Conservation (phyloP, 345 rosid genomes). For the Eucalyptus sp. region DNA sequence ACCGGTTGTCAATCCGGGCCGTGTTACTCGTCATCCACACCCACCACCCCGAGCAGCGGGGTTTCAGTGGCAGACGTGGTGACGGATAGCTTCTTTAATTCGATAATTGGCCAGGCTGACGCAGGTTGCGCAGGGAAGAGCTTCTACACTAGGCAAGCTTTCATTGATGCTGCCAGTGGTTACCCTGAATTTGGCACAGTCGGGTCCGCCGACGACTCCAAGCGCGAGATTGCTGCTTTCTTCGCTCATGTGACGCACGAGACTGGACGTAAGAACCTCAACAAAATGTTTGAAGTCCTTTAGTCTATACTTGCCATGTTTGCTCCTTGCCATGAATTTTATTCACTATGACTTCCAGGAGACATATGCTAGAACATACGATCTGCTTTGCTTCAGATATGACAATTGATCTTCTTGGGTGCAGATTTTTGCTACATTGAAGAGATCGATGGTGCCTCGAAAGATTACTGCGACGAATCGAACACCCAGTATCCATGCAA, state of each 20-base stretch:
- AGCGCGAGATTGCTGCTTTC: slow-evolving; percentile 70
- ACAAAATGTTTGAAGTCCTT: background rate
- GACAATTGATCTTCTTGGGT: background rate
- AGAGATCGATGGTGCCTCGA: slow-evolving; percentile 4
- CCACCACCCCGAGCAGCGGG: slow-evolving; percentile 2
- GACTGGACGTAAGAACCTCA: slow-evolving; percentile 52
- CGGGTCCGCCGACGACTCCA: slow-evolving; percentile 36
- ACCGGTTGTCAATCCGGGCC: slow-evolving; percentile 43
- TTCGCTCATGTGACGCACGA: slow-evolving; percentile 79
- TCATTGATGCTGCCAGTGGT: slow-evolving; percentile 34
- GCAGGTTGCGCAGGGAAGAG: slow-evolving; percentile 39
- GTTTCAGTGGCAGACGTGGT: slow-evolving; percentile 32
- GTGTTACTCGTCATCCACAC: slow-evolving; percentile 23
- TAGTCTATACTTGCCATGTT: background rate
- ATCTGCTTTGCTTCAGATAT: background rate
- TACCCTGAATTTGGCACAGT: slow-evolving; percentile 46
- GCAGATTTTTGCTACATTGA: slow-evolving; percentile 13
- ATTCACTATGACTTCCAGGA: no score
- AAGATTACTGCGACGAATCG: background rate
- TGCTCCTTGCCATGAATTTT: no score
- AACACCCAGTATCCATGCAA: slow-evolving; percentile 11
- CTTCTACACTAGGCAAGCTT: slow-evolving; percentile 47
- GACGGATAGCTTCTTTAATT: slow-evolving; percentile 41
- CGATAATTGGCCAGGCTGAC: slow-evolving; percentile 37
- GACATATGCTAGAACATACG: background rate